A percentile compares a stretch with the other conserved stretches of the same genome.
These are phyloP conservation scores for Avena eriantha DNA, from an alignment of 176 grass and related monocot genomes.

Conservation along the genomic window DNA sequence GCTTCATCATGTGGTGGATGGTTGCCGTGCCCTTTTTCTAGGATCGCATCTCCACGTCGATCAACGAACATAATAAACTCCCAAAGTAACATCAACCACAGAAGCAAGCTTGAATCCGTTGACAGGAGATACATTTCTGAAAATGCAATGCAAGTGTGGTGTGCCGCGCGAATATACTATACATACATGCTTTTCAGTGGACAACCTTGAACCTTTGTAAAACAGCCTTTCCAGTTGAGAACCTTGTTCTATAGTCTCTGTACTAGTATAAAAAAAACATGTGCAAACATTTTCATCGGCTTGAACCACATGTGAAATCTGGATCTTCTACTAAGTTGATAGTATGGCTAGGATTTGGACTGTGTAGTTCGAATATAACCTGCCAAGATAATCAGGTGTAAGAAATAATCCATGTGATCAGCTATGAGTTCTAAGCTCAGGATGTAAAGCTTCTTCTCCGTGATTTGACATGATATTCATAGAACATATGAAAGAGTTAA, in stretches of 20 bases:
- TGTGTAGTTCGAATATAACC: conserved; percentile 80
- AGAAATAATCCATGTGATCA: no score
- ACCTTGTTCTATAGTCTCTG: neutral
- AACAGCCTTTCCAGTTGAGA: neutral
- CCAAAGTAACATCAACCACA: no score
- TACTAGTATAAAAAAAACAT: no score
- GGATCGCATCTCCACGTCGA: no score
- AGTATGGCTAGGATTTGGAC: conserved; percentile 56
- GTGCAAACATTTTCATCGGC: conserved; percentile 1
- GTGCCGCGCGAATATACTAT: neutral
- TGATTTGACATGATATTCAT: neutral
- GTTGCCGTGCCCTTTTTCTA: no score
- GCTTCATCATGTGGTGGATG: no score
- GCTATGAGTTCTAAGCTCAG: neutral
- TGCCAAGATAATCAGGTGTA: conserved; percentile 40
- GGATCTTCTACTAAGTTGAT: conserved; percentile 68
- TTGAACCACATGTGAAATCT: conserved; percentile 73
- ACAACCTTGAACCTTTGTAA: neutral
- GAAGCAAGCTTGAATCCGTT: no score
- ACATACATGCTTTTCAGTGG: neutral
- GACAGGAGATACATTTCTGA: neutral
- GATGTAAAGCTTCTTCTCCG: neutral
- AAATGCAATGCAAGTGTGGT: neutral
- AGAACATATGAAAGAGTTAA: neutral
- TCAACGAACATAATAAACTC: no score